These are phyloP conservation scores for Maudiozyma turicensis DNA, from an alignment of 805 yeast genomes.

Conservation along the genomic window DNA sequence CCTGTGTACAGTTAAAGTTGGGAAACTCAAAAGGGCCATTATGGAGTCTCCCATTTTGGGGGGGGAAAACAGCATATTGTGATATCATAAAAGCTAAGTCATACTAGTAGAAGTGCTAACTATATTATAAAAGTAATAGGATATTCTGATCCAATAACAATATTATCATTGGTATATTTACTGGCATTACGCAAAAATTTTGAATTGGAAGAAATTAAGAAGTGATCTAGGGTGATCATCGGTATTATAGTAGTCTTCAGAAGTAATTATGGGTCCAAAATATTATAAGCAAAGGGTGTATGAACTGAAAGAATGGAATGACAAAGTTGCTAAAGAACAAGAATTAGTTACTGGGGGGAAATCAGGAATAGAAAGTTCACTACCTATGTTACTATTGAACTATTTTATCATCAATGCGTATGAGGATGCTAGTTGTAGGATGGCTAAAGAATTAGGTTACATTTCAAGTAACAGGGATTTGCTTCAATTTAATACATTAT, in stretches of 20 bases:
- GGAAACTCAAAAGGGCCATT: too few relatives aligned
- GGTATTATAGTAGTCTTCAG: background rate
- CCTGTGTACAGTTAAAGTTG: too few relatives aligned
- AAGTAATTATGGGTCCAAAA: background rate
- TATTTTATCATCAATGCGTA: constrained; percentile 74
- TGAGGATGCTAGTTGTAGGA: constrained; percentile 51
- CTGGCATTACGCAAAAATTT: too few relatives aligned
- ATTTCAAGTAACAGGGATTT: constrained; percentile 18
- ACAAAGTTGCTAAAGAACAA: constrained; percentile 10
- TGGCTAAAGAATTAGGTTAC: constrained; percentile 47
- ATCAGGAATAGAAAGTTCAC: background rate
- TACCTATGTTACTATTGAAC: constrained; percentile 45
- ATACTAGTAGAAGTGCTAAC: too few relatives aligned
- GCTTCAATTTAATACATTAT: constrained; percentile 24
- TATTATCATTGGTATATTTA: too few relatives aligned
- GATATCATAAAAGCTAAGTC: too few relatives aligned
- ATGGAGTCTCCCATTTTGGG: too few relatives aligned
- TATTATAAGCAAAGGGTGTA: constrained; percentile 12
- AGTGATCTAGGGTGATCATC: too few relatives aligned
- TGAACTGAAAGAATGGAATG: constrained; percentile 22
- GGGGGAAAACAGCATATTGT: too few relatives aligned
- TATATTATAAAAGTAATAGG: too few relatives aligned
- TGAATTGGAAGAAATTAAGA: too few relatives aligned
- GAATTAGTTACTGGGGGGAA: background rate
- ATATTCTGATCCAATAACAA: too few relatives aligned